phyloP scores from a whole-genome alignment of 306 rosid genomes.

The Pueraria montana region DNA sequence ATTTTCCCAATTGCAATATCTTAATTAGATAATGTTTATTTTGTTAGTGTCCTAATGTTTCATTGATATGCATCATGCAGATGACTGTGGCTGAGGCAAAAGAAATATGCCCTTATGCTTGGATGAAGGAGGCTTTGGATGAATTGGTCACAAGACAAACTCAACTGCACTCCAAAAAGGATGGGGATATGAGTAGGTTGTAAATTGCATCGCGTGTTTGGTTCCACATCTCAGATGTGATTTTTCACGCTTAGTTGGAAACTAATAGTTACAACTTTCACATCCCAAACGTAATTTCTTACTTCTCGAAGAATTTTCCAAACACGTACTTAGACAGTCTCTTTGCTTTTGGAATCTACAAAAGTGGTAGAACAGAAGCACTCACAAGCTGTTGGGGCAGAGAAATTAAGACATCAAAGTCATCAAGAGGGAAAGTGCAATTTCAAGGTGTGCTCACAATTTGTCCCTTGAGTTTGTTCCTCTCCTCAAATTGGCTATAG shows the following conservation, averaged over 20 bases:
- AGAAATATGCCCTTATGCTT: conserved; percentile 80
- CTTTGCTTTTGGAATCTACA: conserved; percentile 44
- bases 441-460: background rate
- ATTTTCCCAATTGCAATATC: conserved; percentile 24
- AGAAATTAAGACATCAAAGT: conserved; percentile 35
- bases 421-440: conserved; percentile 10
- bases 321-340: background rate
- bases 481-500: conserved; percentile 32
- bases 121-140: conserved; percentile 95
- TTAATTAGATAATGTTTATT: background rate
- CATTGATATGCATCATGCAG: conserved; percentile 59
- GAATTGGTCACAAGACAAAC: conserved; percentile 60
- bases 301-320: background rate
- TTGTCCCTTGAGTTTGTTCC: conserved; percentile 6
- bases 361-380: conserved; percentile 39
- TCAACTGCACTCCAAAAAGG: conserved; percentile 35
- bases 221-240: background rate
- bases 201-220: conserved; percentile 35
- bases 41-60: conserved; percentile 49
- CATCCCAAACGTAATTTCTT: background rate
- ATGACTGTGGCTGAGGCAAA: conserved; percentile 77
- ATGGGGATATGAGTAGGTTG: conserved; percentile 25
- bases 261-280: background rate
- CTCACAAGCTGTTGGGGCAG: conserved; percentile 33
- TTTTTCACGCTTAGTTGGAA: background rate